phyloP scores from a whole-genome alignment of 192 early-diverging fungal species.

The Backusella sp. region DNA sequence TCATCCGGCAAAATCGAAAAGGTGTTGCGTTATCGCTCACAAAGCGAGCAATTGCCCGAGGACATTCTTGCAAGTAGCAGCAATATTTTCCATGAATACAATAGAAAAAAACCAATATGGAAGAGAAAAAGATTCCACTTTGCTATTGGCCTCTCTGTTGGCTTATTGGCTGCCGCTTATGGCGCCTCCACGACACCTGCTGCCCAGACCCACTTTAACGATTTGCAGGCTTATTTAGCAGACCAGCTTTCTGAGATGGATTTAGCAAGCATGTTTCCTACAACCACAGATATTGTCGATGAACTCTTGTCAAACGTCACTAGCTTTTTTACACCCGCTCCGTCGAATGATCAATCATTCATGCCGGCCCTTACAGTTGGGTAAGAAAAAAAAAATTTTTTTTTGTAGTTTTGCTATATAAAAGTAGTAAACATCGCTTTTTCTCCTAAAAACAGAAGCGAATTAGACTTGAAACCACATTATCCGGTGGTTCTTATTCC shows the following conservation, averaged over 20 bases:
- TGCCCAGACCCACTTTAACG: conserved; percentile 36
- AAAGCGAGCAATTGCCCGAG: conserved; percentile 13
- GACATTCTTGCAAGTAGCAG: conserved; percentile 23
- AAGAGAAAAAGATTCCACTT: conserved; percentile 27
- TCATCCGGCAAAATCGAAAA: neutral
- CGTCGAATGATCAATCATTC: conserved; percentile 45
- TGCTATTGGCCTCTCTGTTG: conserved; percentile 19
- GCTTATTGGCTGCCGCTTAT: conserved; percentile 19
- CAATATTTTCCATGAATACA: neutral
- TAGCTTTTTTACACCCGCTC: conserved; percentile 44
- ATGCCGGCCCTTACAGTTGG: conserved; percentile 38
- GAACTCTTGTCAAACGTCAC: conserved; percentile 68
- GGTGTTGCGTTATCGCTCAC: neutral
- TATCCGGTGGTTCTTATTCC: conserved; percentile 82
- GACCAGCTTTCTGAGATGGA: conserved; percentile 59
- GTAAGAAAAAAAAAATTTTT: neutral
- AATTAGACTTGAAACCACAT: conserved; percentile 35
- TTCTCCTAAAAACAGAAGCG: conserved; percentile 6
- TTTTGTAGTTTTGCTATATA: neutral
- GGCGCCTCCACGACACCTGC: conserved; percentile 37
- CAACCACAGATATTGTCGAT: conserved; percentile 60
- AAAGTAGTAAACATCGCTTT: neutral
- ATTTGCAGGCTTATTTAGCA: conserved; percentile 41
- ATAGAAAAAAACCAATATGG: conserved; percentile 19
- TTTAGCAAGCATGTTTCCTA: conserved; percentile 60